phyloP scores from a whole-genome alignment of 1,284 basidiomycete genomes.

The Ceratobasidium sp. region DNA sequence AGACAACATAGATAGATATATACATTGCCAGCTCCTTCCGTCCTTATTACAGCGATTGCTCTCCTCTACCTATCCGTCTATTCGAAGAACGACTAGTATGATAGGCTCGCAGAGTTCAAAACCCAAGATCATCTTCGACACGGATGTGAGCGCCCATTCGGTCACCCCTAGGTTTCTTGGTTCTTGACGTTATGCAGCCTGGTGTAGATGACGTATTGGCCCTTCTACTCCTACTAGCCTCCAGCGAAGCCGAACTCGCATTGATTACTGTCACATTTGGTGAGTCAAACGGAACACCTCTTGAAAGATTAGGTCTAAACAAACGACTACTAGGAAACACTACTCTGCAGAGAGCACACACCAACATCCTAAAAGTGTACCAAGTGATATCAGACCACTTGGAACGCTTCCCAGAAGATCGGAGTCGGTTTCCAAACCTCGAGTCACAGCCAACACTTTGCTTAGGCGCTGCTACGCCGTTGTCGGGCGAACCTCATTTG shows the following conservation, averaged over 20 bases:
- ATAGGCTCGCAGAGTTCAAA: background rate
- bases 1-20: too few species aligned
- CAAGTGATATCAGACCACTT: constrained; percentile 73
- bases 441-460: constrained; percentile 63
- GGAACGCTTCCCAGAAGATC: constrained; percentile 61
- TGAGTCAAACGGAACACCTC: constrained; percentile 48
- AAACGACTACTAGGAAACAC: constrained; percentile 48
- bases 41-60: too few species aligned
- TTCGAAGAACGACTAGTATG: background rate
- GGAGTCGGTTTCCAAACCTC: constrained; percentile 67
- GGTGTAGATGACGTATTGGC: constrained; percentile 93
- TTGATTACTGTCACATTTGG: constrained; percentile 75
- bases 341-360: constrained; percentile 49
- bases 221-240: constrained; percentile 72
- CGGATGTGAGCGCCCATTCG: constrained; percentile 26
- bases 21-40: too few species aligned
- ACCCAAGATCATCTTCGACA: constrained; percentile 38
- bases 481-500: constrained; percentile 76
- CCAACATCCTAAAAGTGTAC: constrained; percentile 82
- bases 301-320: background rate
- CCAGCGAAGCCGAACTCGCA: constrained; percentile 77
- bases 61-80: too few species aligned
- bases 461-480: constrained; percentile 71
- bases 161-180: too few species aligned
- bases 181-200: too few species aligned